These are phyloP conservation scores for Datisca glomerata DNA, from an alignment of 306 rosid species.

Conservation along the genomic window DNA sequence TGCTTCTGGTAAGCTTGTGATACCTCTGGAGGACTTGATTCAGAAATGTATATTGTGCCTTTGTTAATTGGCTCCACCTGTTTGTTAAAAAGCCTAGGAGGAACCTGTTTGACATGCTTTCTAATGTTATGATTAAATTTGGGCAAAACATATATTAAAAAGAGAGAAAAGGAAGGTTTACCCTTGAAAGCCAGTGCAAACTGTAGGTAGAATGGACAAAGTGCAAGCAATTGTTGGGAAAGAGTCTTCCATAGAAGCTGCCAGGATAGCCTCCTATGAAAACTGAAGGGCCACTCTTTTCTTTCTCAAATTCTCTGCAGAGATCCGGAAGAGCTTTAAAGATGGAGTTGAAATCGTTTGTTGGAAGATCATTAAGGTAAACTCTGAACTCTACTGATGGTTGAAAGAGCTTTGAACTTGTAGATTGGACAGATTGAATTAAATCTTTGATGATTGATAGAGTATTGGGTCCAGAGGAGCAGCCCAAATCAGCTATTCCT, in stretches of 20 bases:
- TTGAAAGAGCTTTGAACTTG: constrained; percentile 27
- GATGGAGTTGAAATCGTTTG: constrained; percentile 93
- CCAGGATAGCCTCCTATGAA: constrained; percentile 91
- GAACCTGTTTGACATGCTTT: constrained; percentile 87
- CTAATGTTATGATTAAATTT: too few relatives aligned
- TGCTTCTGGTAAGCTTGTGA: constrained; percentile 56
- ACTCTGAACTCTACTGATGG: constrained; percentile 52
- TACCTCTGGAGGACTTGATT: constrained; percentile 49
- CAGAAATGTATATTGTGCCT: constrained; percentile 57
- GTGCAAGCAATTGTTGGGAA: constrained; percentile 72
- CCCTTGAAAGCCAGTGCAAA: constrained; percentile 92
- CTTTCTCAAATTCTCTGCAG: constrained; percentile 31
- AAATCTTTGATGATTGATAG: constrained; percentile 66
- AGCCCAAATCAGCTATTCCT: constrained; percentile 87
- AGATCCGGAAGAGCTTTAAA: constrained; percentile 78
- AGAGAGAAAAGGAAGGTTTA: neutral
- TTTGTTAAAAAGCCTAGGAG: constrained; percentile 42
- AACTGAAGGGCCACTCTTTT: constrained; percentile 34
- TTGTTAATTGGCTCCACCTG: constrained; percentile 46
- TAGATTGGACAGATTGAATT: constrained; percentile 37
- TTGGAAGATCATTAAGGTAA: constrained; percentile 81
- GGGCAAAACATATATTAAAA: neutral
- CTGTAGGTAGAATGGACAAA: constrained; percentile 70
- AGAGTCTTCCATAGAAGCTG: constrained; percentile 75
- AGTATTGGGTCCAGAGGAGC: constrained; percentile 86